Evolutionary conservation across 371 early-diverging fungal genomes (phyloP), one percentile per base, ranked within the genome.

Genomic region (Syncephalastrum racemosum): DNA sequence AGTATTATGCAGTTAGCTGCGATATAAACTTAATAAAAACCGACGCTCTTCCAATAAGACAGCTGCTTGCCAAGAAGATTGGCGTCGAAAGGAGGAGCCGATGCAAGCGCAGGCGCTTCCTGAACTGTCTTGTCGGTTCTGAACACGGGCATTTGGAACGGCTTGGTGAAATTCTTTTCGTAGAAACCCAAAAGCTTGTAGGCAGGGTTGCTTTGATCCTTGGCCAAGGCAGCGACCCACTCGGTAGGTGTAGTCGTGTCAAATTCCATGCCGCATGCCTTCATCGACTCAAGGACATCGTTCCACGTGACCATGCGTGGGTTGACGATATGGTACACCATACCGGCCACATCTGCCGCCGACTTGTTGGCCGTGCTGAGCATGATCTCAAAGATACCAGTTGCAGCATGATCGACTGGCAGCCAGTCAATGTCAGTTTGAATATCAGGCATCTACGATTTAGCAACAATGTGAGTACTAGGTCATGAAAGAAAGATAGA

Each of bases 371-470:
- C 51, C 1, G 67, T 68, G 15, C 40, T 45, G 18, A 60, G 44
- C 65, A 76, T 72, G n/a, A n/a, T n/a, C n/a, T n/a, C n/a, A n/a
- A n/a, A n/a, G n/a, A n/a, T n/a, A n/a, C n/a, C n/a, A n/a, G 12
- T 70, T 63, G 76, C 63, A 41, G 72, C 68, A 60, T 53, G 52
- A 23, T 76, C 68, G 2, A 66, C 66, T 31, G 70, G 55, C 14
- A 73, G 62, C 76, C 73, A 76, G 31, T 76, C 76, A 51, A 75
- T 63, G n/a, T n/a, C n/a, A 13, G 39, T 8, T 15, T 50, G 44
- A 58, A 57, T 27, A 12, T 27, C 43, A 12, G 43, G 54, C 50
- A 65, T 62, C 51, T n/a, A n/a, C n/a, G n/a, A n/a, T n/a, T n/a
- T n/a, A n/a, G n/a, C n/a, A n/a, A n/a, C n/a, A n/a, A n/a, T n/a